These are phyloP conservation scores for Pseudocercospora fuligena DNA, from an alignment of 2,329 filamentous ascomycete species.

Conservation along the genomic window DNA sequence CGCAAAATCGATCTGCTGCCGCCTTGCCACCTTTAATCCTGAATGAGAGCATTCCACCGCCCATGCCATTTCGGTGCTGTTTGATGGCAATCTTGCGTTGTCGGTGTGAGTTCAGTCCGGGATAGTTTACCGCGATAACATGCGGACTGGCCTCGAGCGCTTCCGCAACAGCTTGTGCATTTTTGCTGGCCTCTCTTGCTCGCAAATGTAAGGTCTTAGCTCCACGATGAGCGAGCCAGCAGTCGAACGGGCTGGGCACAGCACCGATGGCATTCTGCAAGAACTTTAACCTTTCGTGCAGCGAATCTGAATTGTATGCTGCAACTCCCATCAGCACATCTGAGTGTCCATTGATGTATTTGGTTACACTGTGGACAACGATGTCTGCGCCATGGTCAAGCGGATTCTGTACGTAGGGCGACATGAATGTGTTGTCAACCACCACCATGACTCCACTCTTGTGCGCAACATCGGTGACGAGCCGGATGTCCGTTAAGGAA, in stretches of 20 bases:
- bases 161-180: conserved; percentile 76
- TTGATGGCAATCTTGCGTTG: conserved; percentile 82
- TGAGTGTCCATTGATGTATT: conserved; percentile 97
- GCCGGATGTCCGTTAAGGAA: conserved; percentile 87
- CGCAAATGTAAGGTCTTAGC: conserved; percentile 96
- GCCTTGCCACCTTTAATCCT: conserved; percentile 83
- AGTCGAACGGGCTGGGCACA: conserved; percentile 92
- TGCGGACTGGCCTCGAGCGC: conserved; percentile 79
- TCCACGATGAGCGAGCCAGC: conserved; percentile 95
- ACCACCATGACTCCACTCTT: conserved; percentile 89
- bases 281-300: conserved; percentile 80
- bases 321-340: conserved; percentile 98
- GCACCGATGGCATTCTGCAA: conserved; percentile 97
- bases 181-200: conserved; percentile 79
- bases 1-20: conserved; percentile 91
- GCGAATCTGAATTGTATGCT: conserved; percentile 84
- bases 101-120: conserved; percentile 83
- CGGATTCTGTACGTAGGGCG: conserved; percentile 95
- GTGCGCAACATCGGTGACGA: conserved; percentile 82
- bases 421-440: conserved; percentile 99
- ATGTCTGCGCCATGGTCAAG: conserved; percentile 95
- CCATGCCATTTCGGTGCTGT: conserved; percentile 93
- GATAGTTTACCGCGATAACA: conserved; percentile 93
- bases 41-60: conserved; percentile 97
- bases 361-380: conserved; percentile 95